Conservation (phyloP, 495 filamentous ascomycete genomes). For the Astrothelium subdiscretum region DNA sequence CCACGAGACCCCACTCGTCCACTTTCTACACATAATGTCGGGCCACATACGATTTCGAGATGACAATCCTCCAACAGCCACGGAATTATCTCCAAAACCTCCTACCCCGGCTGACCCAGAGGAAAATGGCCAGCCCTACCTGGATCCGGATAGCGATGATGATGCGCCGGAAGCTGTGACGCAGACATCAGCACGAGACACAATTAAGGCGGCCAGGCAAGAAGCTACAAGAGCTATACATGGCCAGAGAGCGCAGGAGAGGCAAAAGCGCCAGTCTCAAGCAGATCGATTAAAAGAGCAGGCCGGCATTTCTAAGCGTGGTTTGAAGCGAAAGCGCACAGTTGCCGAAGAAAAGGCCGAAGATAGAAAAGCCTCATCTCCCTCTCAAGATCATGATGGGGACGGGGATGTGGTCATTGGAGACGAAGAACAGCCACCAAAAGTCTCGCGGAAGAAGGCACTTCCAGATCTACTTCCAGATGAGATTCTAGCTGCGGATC, state of each 20-base stretch:
- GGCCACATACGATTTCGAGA: background rate
- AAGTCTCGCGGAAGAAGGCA: background rate
- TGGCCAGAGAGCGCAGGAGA: background rate
- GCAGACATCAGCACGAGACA: constrained; percentile 13
- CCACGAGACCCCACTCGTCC: background rate
- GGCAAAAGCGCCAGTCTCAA: constrained; percentile 24
- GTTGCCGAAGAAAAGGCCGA: background rate
- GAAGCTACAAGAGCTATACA: constrained; percentile 12
- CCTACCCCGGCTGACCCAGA: background rate
- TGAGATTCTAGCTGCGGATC: constrained; percentile 40
- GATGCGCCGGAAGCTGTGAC: constrained; percentile 41
- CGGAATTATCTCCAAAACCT: background rate
- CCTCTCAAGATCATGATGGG: background rate
- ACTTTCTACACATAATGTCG: background rate
- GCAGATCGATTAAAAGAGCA: constrained; percentile 35
- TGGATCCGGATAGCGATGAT: constrained; percentile 25
- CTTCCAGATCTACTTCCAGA: constrained; percentile 43
- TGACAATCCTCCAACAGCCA: background rate
- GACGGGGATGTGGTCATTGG: background rate
- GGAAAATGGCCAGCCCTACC: background rate
- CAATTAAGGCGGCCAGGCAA: constrained; percentile 12
- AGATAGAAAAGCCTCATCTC: background rate
- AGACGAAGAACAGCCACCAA: background rate
- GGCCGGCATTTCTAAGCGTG: constrained; percentile 27
- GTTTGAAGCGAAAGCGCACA: constrained; percentile 4